Conservation (phyloP, 2,329 filamentous ascomycete species). For the Sarocladium oryzae region DNA sequence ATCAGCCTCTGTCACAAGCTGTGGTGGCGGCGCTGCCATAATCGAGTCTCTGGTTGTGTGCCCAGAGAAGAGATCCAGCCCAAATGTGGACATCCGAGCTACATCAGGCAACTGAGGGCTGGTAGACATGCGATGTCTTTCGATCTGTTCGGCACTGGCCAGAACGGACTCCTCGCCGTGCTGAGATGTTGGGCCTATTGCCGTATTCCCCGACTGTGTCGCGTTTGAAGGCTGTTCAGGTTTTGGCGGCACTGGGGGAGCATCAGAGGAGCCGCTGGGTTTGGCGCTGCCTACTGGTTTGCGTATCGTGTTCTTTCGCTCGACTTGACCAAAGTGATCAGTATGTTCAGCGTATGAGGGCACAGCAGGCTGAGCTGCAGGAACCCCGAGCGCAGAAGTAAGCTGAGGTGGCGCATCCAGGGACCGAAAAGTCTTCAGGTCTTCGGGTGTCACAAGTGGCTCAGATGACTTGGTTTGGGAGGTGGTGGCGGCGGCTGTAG, state of each 20-base stretch:
- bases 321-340: constrained; percentile 3
- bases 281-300: constrained; percentile 10
- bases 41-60: constrained; percentile 19
- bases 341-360: background rate
- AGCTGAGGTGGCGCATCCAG: constrained; percentile 18
- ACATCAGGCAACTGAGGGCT: constrained; percentile 55
- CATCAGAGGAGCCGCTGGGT: constrained; percentile 11
- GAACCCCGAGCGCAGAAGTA: background rate
- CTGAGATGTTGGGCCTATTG: background rate
- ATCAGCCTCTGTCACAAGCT: background rate
- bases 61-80: constrained; percentile 45
- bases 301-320: constrained; percentile 6
- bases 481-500: background rate
- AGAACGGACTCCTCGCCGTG: background rate
- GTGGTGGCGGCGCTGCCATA: background rate
- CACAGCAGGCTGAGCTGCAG: background rate
- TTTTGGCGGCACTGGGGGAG: constrained; percentile 25
- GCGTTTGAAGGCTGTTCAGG: constrained; percentile 11
- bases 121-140: constrained; percentile 33
- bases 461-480: background rate
- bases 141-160: constrained; percentile 9
- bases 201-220: background rate
- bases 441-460: background rate
- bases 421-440: background rate
- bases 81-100: constrained; percentile 53